Base-by-base conservation (phyloP, 129 eudicot species). In the Flaveria brownii region DNA sequence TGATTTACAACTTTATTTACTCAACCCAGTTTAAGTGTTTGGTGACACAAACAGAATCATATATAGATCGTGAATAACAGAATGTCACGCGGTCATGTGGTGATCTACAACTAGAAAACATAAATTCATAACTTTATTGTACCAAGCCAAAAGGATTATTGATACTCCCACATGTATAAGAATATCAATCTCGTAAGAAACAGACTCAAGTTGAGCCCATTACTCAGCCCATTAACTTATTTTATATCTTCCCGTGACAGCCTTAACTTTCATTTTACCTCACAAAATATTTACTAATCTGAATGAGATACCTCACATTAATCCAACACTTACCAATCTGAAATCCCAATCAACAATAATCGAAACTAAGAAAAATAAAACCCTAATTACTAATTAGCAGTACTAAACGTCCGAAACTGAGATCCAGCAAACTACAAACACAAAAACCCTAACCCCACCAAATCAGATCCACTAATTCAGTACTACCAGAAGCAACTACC, bases 381-480 rank as follows among this genome's bases (percentile, higher is more conserved):
- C 80, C 52, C 65, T 50, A 33, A 76, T 7, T 50, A 65, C 7
- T 50, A 33, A 76, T 7, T 50, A 65, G 7, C 65, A 14, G 18
- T 50, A 65, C 3, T 43, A 8, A 52, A 68, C 45, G 20, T 55
- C 9, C 54, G 15, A 67, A 68, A 25, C 81, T 54, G 10, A 55
- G 76, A 68, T 77, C 81, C 33, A 77, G 60, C 22, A 68, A 56
- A 69, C 45, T 0, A 45, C 60, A 42, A 11, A 65, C 50, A 30
- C 5, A 4, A n/a, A 64, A 76, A 13, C 73, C 73, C 42, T 30
- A 76, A 64, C 9, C 23, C 67, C 6, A 76, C 9, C 52, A 76
- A 49, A 76, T 17, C 56, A 65, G 80, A 76, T 76, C 81, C 81
- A 68, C 59, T 10, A 57, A 25, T 39, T 54, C 47, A 20, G 20